Percentiles rank a stretch among this genome's conserved stretches.
phyloP scores from a whole-genome alignment of 768 basidiomycete species.

The Collybia mongolica region DNA sequence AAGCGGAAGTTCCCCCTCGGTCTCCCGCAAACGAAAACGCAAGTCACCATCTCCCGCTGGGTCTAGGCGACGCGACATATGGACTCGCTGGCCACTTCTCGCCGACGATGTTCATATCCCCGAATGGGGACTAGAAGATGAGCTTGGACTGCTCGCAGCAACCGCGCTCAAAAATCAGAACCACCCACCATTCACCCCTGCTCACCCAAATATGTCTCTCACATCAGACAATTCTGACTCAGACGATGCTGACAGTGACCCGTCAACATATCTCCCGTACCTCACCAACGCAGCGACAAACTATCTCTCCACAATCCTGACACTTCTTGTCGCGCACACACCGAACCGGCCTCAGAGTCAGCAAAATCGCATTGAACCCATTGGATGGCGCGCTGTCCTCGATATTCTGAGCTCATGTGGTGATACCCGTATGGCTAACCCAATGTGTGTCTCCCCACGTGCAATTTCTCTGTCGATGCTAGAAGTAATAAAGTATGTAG shows the following conservation, averaged over 20 bases:
- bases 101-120: constrained; percentile 59
- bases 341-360: constrained; percentile 56
- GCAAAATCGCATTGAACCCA: constrained; percentile 62
- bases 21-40: constrained; percentile 20
- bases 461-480: background rate
- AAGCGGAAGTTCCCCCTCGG: constrained; percentile 3
- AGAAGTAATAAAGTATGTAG: constrained; percentile 11
- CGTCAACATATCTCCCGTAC: constrained; percentile 27
- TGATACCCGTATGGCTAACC: constrained; percentile 29
- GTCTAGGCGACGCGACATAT: constrained; percentile 41
- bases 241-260: constrained; percentile 14
- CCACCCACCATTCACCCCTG: constrained; percentile 12
- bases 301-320: constrained; percentile 52
- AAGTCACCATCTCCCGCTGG: constrained; percentile 3
- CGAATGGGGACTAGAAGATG: constrained; percentile 72
- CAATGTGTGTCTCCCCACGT: constrained; percentile 28
- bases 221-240: background rate
- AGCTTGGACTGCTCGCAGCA: constrained; percentile 50
- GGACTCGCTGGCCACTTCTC: constrained; percentile 79
- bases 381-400: constrained; percentile 66
- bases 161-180: constrained; percentile 27
- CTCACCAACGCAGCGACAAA: constrained; percentile 43
- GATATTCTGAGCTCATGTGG: constrained; percentile 46
- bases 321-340: constrained; percentile 52
- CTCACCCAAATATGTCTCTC: background rate